These are phyloP conservation scores for Orbilia blumenaviensis DNA, from an alignment of 2,329 filamentous ascomycete genomes.

Conservation along the genomic window DNA sequence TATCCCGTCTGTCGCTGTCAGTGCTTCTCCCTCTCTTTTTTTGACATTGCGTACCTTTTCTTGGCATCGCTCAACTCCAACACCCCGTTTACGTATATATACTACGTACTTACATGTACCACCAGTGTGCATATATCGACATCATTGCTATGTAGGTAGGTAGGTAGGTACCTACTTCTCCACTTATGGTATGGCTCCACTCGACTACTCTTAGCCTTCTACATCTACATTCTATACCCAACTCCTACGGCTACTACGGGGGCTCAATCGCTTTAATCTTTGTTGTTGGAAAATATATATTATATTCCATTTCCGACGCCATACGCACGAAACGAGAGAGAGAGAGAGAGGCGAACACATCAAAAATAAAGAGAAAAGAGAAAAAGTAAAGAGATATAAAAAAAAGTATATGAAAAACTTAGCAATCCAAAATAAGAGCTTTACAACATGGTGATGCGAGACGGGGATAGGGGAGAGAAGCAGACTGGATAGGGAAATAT, in stretches of 20 bases:
- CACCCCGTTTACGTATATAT: no score
- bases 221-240: background rate
- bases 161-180: no score
- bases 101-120: background rate
- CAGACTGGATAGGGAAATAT: background rate
- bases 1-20: background rate
- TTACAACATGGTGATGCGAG: background rate
- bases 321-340: slow-evolving; percentile 52
- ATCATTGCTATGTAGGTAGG: no score
- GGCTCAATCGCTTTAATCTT: background rate
- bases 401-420: no score
- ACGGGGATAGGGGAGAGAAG: background rate
- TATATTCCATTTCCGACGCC: slow-evolving; percentile 53
- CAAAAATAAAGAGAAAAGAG: slow-evolving; percentile 20
- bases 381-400: no score
- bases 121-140: no score
- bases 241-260: background rate
- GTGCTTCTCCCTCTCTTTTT: no score
- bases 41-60: slow-evolving; percentile 53
- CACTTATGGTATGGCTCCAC: background rate
- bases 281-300: slow-evolving; percentile 38
- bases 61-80: slow-evolving; percentile 28
- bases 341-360: slow-evolving; percentile 49
- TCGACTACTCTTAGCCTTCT: no score
- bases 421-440: background rate